Evolutionary conservation across 345 rosid genomes (phyloP).

Genomic region (Acer yangbiense): DNA sequence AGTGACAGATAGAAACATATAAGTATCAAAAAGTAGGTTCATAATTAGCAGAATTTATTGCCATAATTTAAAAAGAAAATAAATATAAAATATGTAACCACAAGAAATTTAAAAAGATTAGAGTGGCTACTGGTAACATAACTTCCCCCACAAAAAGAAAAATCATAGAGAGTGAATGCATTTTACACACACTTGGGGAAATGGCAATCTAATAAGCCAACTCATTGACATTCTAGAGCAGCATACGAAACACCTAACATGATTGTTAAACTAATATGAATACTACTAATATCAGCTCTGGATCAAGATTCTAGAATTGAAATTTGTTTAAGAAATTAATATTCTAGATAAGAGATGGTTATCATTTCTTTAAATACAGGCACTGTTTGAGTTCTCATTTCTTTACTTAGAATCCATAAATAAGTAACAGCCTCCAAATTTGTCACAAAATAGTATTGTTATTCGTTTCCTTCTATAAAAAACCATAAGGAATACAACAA

Average conservation of each 20-base stretch:
- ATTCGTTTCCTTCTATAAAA: background rate
- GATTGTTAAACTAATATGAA: background rate
- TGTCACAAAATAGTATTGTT: background rate
- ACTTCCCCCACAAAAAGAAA: background rate
- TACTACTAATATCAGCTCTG: background rate
- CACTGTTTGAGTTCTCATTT: background rate
- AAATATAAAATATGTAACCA: background rate
- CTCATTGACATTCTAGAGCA: background rate
- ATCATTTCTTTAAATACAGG: background rate
- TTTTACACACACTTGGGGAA: background rate
- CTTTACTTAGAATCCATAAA: slow-evolving; percentile 1
- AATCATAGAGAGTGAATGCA: background rate
- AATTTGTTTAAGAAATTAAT: background rate
- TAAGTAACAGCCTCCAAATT: background rate
- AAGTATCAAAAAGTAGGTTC: background rate
- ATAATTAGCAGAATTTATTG: background rate
- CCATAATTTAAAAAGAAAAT: background rate
- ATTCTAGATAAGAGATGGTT: background rate
- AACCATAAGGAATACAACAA: background rate
- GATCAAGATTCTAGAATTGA: background rate
- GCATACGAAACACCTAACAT: background rate
- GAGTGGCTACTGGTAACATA: background rate
- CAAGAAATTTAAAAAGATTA: background rate
- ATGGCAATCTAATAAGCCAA: background rate
- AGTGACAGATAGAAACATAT: slow-evolving; percentile 12